Conservation (phyloP, 2,329 filamentous ascomycete species). For the Pseudopithomyces maydicus region DNA sequence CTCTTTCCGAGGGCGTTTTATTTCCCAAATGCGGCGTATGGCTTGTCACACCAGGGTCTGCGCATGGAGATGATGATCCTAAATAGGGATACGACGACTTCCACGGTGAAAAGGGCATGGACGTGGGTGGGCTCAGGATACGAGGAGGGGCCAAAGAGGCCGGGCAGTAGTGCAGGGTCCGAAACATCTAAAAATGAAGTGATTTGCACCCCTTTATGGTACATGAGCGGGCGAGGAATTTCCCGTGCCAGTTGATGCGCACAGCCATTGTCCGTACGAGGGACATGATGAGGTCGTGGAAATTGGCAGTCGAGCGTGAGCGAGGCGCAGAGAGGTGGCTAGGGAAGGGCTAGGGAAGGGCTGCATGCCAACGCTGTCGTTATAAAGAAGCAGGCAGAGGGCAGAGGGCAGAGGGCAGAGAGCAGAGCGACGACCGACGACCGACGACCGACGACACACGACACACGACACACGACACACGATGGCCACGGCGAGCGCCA, state of each 20-base stretch:
- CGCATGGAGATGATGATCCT: not conserved
- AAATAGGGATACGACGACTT: not conserved
- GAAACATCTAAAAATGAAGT: constrained; percentile 10
- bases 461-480: not conserved
- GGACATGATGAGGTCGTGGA: not conserved
- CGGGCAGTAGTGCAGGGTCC: not conserved
- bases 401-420: not conserved
- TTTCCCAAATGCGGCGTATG: not conserved
- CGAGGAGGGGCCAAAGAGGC: not conserved
- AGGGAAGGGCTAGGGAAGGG: not conserved
- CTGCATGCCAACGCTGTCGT: not conserved
- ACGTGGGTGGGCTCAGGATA: not conserved
- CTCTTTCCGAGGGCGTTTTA: not conserved
- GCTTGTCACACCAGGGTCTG: not conserved
- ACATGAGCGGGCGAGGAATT: not conserved
- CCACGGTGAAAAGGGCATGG: not conserved
- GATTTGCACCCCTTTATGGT: not conserved
- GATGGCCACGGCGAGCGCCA: not conserved
- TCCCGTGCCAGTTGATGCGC: not conserved
- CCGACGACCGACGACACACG: not conserved
- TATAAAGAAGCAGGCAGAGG: not conserved
- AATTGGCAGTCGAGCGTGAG: not conserved
- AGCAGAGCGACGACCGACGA: not conserved
- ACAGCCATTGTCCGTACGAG: constrained; percentile 5
- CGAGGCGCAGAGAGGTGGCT: not conserved